Evolutionary conservation across 2,329 filamentous ascomycete species (phyloP).

Genomic region (Seiridium cupressi): DNA sequence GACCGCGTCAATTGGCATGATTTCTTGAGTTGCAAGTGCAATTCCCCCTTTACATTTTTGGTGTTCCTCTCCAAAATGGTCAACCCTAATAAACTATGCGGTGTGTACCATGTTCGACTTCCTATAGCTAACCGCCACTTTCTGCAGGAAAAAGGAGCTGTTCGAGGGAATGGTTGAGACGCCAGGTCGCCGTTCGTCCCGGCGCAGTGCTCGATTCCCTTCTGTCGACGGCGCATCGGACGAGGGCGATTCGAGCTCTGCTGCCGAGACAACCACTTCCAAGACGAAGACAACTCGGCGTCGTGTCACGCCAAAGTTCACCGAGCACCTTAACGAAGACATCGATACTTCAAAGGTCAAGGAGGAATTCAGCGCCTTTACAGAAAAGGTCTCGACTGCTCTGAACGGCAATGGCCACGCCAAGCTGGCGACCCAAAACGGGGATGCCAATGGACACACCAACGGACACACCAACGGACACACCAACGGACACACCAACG

Average conservation of each 20-base stretch:
- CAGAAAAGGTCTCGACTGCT: conserved; percentile 19
- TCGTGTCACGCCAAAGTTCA: conserved; percentile 47
- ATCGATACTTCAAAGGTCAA: conserved; percentile 26
- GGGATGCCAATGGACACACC: conserved; percentile 25
- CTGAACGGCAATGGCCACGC: conserved; percentile 21
- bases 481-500: conserved; percentile 30
- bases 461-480: conserved; percentile 22
- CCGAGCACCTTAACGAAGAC: conserved; percentile 48
- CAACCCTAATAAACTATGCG: too few species aligned
- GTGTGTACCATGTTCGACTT: background rate
- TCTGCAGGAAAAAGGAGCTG: conserved; percentile 57
- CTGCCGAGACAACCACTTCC: conserved; percentile 38
- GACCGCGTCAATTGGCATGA: too few species aligned
- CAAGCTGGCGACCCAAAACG: conserved; percentile 24
- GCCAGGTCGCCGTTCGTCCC: conserved; percentile 44
- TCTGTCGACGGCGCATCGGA: conserved; percentile 40
- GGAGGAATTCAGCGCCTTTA: conserved; percentile 23
- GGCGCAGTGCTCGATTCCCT: conserved; percentile 49
- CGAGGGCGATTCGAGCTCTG: conserved; percentile 49
- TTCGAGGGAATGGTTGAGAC: conserved; percentile 63
- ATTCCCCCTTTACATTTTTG: too few species aligned
- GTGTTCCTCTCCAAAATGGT: too few species aligned
- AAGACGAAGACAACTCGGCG: conserved; percentile 37
- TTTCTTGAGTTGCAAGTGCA: too few species aligned
- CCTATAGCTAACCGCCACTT: background rate